phyloP scores from a whole-genome alignment of 2,329 filamentous ascomycete species.

The Cucurbitaria berberidis region DNA sequence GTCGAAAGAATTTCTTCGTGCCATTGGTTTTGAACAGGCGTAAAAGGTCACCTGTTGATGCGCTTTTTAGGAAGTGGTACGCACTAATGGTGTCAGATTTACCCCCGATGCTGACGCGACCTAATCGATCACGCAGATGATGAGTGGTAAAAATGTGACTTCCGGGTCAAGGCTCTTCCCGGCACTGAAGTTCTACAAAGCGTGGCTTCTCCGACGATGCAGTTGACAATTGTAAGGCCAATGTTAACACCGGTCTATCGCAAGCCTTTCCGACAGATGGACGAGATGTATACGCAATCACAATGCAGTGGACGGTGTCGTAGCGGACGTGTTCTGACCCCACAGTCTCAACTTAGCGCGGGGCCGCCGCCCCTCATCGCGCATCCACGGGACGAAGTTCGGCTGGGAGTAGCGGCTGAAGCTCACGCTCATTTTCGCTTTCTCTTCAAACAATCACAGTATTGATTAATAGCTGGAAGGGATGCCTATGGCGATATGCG shows the following conservation, averaged over 20 bases:
- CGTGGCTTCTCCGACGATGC: not conserved
- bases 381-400: constrained; percentile 6
- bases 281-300: not conserved
- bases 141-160: not conserved
- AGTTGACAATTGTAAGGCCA: not conserved
- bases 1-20: constrained; percentile 30
- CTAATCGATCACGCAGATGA: not conserved
- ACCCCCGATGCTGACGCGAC: constrained; percentile 6
- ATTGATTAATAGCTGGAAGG: too few species aligned
- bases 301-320: not conserved
- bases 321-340: constrained; percentile 11
- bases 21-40: constrained; percentile 12
- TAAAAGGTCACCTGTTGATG: not conserved
- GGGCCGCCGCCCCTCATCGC: constrained; percentile 21
- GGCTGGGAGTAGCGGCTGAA: too few species aligned
- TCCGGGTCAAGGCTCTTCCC: constrained; percentile 21
- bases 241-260: not conserved
- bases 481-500: too few species aligned
- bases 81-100: constrained; percentile 8
- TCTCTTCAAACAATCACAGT: too few species aligned
- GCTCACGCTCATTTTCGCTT: too few species aligned
- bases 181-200: not conserved
- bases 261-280: not conserved
- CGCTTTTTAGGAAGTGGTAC: too few species aligned
- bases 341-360: constrained; percentile 28